phyloP scores from a whole-genome alignment of 306 rosid genomes.

The Cicer judaicum region DNA sequence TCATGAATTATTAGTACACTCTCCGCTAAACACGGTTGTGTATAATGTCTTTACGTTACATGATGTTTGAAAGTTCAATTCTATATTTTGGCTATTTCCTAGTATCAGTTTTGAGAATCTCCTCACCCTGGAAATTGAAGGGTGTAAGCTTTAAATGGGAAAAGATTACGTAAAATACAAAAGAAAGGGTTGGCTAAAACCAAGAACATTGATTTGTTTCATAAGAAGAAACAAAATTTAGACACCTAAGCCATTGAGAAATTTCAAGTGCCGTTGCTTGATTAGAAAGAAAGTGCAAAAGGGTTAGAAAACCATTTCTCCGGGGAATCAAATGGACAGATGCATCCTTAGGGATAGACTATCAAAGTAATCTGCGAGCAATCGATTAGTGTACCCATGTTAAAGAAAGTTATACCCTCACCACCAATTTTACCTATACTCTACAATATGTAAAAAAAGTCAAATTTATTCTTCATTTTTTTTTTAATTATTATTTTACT shows the following conservation, averaged over 20 bases:
- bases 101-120: background rate
- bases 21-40: background rate
- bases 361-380: background rate
- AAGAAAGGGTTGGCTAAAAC: background rate
- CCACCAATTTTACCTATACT: no score
- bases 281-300: background rate
- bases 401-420: no score
- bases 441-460: no score
- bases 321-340: background rate
- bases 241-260: background rate
- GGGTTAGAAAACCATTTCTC: background rate
- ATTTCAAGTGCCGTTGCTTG: slow-evolving; percentile 8
- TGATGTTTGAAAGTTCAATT: background rate
- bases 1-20: slow-evolving; percentile 9
- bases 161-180: background rate
- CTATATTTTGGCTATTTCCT: background rate
- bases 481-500: no score
- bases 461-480: no score
- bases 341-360: background rate
- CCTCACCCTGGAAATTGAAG: background rate
- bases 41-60: background rate
- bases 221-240: background rate
- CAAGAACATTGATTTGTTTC: background rate
- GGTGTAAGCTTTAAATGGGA: background rate
- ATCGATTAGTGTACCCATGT: background rate